Evolutionary conservation across 129 eudicot genomes (phyloP).

Genomic region (Ambrosia artemisiifolia): DNA sequence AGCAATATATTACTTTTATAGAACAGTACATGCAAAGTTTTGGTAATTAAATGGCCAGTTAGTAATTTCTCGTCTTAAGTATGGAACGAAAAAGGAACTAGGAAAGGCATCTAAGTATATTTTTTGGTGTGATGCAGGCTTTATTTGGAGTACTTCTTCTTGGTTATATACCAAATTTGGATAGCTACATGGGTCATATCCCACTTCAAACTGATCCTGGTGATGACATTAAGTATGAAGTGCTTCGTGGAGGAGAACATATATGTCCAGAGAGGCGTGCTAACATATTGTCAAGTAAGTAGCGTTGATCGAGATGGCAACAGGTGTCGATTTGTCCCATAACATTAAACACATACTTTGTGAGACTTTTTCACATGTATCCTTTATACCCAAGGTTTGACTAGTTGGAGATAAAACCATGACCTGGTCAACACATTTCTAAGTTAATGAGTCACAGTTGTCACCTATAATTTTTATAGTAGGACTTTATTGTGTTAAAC

Average conservation of each 20-base stretch:
- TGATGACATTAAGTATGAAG: constrained; percentile 67
- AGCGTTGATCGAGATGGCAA: not conserved
- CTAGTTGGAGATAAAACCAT: not conserved
- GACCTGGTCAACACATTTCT: not conserved
- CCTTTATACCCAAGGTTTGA: not conserved
- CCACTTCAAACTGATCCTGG: constrained; percentile 50
- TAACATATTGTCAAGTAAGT: constrained; percentile 73
- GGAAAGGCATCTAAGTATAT: not conserved
- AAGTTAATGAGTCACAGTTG: too few species aligned
- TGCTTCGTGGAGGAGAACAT: constrained; percentile 75
- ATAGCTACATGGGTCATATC: constrained; percentile 66
- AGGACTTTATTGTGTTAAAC: constrained; percentile 1
- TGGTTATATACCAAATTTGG: constrained; percentile 65
- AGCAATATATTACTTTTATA: too few species aligned
- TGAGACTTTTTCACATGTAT: not conserved
- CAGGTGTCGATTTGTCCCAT: not conserved
- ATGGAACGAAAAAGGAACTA: constrained; percentile 8
- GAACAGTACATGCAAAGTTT: constrained; percentile 1
- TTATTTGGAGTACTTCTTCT: constrained; percentile 71
- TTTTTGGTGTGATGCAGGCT: constrained; percentile 40
- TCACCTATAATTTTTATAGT: not conserved
- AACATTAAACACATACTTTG: not conserved
- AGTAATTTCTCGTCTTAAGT: not conserved
- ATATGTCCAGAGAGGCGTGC: constrained; percentile 91
- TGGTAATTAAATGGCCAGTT: constrained; percentile 1